Conservation (phyloP, 805 yeast genomes). For the Candida bentonensis region DNA sequence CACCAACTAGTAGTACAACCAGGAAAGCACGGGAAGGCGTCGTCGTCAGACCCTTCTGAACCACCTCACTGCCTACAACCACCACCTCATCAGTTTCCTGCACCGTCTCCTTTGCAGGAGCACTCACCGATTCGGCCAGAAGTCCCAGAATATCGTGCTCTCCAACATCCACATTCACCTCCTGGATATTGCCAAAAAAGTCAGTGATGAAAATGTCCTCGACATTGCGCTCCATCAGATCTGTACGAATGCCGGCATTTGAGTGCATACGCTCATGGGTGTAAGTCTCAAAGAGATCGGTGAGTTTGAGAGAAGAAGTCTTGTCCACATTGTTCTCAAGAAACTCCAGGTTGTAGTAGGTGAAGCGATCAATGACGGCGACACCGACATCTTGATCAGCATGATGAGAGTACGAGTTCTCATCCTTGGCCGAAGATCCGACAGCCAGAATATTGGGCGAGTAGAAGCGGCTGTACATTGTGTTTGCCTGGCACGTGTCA, state of each 20-base stretch:
- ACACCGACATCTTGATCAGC: conserved; percentile 94
- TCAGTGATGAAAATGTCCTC: conserved; percentile 71
- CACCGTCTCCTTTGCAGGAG: too few species aligned
- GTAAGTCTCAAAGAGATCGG: conserved; percentile 74
- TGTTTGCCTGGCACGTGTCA: conserved; percentile 97
- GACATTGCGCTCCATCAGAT: conserved; percentile 53
- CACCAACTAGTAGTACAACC: too few species aligned
- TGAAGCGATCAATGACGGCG: conserved; percentile 93
- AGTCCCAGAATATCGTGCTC: conserved; percentile 34
- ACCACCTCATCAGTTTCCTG: too few species aligned
- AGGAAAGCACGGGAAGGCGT: too few species aligned
- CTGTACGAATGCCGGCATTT: conserved; percentile 84
- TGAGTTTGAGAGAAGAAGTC: conserved; percentile 59
- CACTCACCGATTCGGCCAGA: background rate
- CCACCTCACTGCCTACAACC: too few species aligned
- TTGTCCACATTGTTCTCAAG: conserved; percentile 62
- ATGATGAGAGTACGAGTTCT: conserved; percentile 88
- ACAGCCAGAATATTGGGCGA: conserved; percentile 88
- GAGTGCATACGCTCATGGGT: conserved; percentile 80
- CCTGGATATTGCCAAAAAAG: conserved; percentile 86
- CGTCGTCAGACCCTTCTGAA: too few species aligned
- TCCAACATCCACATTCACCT: conserved; percentile 49
- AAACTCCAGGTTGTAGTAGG: conserved; percentile 80
- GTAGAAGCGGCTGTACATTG: conserved; percentile 87
- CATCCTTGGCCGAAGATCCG: conserved; percentile 79